These are phyloP conservation scores for Aspergillus incahuasiensis DNA, from an alignment of 495 filamentous ascomycete genomes.

Conservation along the genomic window DNA sequence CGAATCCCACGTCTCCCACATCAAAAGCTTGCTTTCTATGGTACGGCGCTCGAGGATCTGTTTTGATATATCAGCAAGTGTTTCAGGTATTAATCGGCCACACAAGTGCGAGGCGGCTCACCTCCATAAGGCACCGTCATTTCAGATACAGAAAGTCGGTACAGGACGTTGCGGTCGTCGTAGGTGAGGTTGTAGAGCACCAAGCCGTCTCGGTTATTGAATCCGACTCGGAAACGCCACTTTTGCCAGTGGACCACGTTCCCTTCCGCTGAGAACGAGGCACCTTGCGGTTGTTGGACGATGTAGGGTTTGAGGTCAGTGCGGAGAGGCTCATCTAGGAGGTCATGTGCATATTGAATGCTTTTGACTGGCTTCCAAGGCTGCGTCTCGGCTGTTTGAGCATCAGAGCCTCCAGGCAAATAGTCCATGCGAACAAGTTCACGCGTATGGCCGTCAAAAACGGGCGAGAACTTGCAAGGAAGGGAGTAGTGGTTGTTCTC, in stretches of 20 bases:
- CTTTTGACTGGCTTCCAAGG: constrained; percentile 49
- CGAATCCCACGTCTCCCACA: constrained; percentile 63
- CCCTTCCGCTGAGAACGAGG: constrained; percentile 57
- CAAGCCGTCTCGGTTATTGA: constrained; percentile 60
- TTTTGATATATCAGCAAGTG: constrained; percentile 25
- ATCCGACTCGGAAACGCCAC: constrained; percentile 62
- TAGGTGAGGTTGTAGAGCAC: constrained; percentile 63
- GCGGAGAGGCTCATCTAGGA: constrained; percentile 34
- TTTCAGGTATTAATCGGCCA: not conserved
- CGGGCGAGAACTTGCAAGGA: constrained; percentile 72
- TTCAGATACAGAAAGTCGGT: constrained; percentile 66
- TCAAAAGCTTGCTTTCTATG: constrained; percentile 69
- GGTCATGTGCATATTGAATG: constrained; percentile 47
- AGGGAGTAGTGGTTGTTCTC: constrained; percentile 72
- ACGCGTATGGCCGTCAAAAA: constrained; percentile 60
- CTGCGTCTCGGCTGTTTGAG: constrained; percentile 26
- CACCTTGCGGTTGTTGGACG: constrained; percentile 71
- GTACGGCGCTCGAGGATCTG: constrained; percentile 61
- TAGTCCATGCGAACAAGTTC: constrained; percentile 56
- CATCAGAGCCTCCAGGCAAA: constrained; percentile 38
- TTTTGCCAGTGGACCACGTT: constrained; percentile 61
- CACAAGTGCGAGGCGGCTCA: constrained; percentile 15
- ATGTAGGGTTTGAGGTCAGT: constrained; percentile 71
- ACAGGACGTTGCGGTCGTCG: constrained; percentile 62
- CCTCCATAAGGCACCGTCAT: constrained; percentile 63